These are phyloP conservation scores for Xylaria sp. DNA, from an alignment of 2,329 filamentous ascomycete species.

Conservation along the genomic window DNA sequence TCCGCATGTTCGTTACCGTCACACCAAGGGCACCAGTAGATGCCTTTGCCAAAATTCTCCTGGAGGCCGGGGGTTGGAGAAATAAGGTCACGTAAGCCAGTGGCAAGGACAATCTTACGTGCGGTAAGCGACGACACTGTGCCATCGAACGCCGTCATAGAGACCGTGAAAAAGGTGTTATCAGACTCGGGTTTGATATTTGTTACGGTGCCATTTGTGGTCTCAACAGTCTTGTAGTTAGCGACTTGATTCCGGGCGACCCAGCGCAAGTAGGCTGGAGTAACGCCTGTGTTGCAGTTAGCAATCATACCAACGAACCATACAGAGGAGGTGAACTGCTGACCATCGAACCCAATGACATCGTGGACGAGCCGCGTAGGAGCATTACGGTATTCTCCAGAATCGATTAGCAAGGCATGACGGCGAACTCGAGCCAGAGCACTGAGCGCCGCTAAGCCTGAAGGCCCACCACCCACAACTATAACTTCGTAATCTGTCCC, in stretches of 20 bases:
- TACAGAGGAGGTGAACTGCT: neutral
- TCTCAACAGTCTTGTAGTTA: constrained; percentile 59
- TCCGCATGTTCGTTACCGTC: constrained; percentile 70
- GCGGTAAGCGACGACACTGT: constrained; percentile 53
- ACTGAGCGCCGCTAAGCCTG: constrained; percentile 21
- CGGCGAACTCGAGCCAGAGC: constrained; percentile 64
- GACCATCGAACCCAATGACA: constrained; percentile 68
- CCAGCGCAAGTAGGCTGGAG: constrained; percentile 63
- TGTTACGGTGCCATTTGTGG: constrained; percentile 60
- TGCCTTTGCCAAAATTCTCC: constrained; percentile 67
- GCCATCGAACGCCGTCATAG: constrained; percentile 45
- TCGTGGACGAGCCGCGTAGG: constrained; percentile 69
- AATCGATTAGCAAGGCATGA: constrained; percentile 65
- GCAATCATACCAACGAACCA: neutral
- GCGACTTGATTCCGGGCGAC: constrained; percentile 62
- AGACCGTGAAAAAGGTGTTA: constrained; percentile 55
- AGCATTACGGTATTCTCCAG: constrained; percentile 65
- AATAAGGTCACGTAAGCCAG: constrained; percentile 64
- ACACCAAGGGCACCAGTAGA: constrained; percentile 73
- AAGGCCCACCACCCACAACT: constrained; percentile 25
- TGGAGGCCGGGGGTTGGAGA: constrained; percentile 63
- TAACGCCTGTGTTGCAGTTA: constrained; percentile 55
- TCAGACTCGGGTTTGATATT: constrained; percentile 38
- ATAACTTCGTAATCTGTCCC: constrained; percentile 28
- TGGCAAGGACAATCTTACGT: constrained; percentile 66